phyloP scores from a whole-genome alignment of 2,329 filamentous ascomycete species.

The Xylaria sp. region DNA sequence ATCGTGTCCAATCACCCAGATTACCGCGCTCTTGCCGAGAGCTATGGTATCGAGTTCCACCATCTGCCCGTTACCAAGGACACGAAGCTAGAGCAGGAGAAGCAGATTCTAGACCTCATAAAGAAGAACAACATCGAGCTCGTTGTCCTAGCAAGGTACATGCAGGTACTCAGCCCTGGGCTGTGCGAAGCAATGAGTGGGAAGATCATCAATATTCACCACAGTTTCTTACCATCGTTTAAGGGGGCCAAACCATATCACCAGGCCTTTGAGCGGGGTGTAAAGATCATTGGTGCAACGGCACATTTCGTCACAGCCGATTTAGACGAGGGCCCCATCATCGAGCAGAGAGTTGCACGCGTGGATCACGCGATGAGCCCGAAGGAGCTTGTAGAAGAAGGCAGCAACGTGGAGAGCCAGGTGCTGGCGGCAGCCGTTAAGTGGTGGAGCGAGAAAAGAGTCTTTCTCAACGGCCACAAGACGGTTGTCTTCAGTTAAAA shows the following conservation, averaged over 20 bases:
- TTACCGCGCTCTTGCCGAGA: constrained; percentile 69
- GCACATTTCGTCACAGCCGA: constrained; percentile 87
- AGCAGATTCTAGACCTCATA: constrained; percentile 72
- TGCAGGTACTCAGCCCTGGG: constrained; percentile 80
- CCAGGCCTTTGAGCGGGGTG: constrained; percentile 83
- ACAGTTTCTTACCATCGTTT: constrained; percentile 84
- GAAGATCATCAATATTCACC: constrained; percentile 91
- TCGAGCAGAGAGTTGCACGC: constrained; percentile 79
- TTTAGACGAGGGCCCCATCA: constrained; percentile 85
- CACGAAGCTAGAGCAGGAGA: constrained; percentile 77
- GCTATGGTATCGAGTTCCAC: constrained; percentile 79
- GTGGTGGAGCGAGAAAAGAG: constrained; percentile 79
- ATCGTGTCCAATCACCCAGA: constrained; percentile 86
- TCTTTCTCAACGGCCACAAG: constrained; percentile 80
- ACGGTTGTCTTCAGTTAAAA: constrained; percentile 72
- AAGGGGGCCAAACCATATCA: constrained; percentile 90
- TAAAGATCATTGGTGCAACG: constrained; percentile 87
- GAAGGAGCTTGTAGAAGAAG: constrained; percentile 78
- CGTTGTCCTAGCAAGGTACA: constrained; percentile 82
- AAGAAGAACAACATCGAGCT: constrained; percentile 73
- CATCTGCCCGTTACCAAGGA: constrained; percentile 81
- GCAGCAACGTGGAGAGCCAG: constrained; percentile 83
- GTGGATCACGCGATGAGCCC: constrained; percentile 79
- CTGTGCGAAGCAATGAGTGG: constrained; percentile 81
- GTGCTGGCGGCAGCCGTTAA: constrained; percentile 82